Evolutionary conservation across 164 flowering plant species (phyloP).

Genomic region (Nelumbo lutea): DNA sequence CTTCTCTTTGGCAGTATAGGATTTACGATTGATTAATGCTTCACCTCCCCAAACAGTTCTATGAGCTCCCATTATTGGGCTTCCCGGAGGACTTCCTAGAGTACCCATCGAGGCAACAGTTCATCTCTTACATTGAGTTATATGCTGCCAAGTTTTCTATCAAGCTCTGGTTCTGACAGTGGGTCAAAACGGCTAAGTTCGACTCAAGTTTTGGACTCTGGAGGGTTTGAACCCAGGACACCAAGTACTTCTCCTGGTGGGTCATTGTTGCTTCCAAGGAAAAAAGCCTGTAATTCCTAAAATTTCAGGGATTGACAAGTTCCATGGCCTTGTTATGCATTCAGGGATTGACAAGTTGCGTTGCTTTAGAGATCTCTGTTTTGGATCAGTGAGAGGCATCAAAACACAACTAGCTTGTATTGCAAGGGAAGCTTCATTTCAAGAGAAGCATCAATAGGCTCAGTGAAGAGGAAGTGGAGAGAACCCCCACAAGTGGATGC

Average conservation of each 20-base stretch:
- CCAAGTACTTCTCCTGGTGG: slow-evolving; percentile 7
- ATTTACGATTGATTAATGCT: slow-evolving; percentile 68
- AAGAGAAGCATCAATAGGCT: no score
- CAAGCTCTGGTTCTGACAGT: slow-evolving; percentile 51
- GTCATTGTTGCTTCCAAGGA: no score
- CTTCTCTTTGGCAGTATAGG: slow-evolving; percentile 75
- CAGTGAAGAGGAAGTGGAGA: no score
- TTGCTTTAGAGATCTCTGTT: no score
- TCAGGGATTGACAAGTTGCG: no score
- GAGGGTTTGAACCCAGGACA: slow-evolving; percentile 44
- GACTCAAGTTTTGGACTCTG: slow-evolving; percentile 44
- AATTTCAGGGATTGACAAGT: no score
- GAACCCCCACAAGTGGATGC: no score
- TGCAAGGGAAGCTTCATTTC: no score
- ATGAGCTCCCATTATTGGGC: slow-evolving; percentile 66
- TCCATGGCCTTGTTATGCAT: no score
- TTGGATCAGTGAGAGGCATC: no score
- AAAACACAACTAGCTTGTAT: no score
- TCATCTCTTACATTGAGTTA: slow-evolving; percentile 74
- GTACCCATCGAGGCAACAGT: slow-evolving; percentile 76
- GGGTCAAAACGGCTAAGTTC: slow-evolving; percentile 49
- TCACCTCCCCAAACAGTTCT: slow-evolving; percentile 79
- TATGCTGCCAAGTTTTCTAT: slow-evolving; percentile 64
- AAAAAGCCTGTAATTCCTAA: no score
- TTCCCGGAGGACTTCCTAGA: slow-evolving; percentile 75